Evolutionary conservation across 495 filamentous ascomycete species (phyloP).

Genomic region (Apiosordaria backusii): DNA sequence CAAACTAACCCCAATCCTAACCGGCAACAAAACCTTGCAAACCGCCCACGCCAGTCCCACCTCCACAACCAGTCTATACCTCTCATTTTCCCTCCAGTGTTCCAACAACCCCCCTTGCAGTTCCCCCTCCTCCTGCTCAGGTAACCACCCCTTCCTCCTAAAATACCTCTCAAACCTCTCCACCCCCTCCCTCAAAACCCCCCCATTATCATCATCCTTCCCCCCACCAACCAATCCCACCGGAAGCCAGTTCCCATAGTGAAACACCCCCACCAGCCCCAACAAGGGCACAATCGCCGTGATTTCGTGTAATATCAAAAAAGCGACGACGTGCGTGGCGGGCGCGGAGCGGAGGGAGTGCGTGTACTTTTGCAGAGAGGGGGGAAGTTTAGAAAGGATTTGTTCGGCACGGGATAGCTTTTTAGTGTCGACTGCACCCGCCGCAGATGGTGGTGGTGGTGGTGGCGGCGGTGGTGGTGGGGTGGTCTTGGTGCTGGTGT

Average conservation of each 20-base stretch:
- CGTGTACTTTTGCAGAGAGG: constrained; percentile 59
- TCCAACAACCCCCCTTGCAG: constrained; percentile 18
- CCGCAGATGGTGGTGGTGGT: too few species aligned
- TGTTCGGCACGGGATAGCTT: constrained; percentile 43
- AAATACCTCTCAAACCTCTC: constrained; percentile 45
- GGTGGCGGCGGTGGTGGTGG: not conserved
- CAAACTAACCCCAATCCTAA: constrained; percentile 69
- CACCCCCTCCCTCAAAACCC: constrained; percentile 43
- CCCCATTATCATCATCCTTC: constrained; percentile 34
- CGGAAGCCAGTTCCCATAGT: constrained; percentile 58
- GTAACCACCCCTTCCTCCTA: constrained; percentile 45
- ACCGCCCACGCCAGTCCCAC: constrained; percentile 86
- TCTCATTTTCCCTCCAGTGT: constrained; percentile 32
- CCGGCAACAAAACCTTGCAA: constrained; percentile 76
- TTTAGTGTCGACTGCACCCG: too few species aligned
- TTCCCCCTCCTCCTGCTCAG: constrained; percentile 10
- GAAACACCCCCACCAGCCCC: constrained; percentile 70
- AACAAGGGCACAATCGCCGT: constrained; percentile 80
- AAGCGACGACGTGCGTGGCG: constrained; percentile 75
- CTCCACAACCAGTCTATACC: constrained; percentile 57
- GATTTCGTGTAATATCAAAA: constrained; percentile 86
- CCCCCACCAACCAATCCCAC: constrained; percentile 50
- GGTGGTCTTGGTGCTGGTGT: not conserved
- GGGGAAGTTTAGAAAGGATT: constrained; percentile 58
- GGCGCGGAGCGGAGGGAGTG: constrained; percentile 68